Conservation (phyloP, 2,329 filamentous ascomycete species). For the Claviceps pusilla region DNA sequence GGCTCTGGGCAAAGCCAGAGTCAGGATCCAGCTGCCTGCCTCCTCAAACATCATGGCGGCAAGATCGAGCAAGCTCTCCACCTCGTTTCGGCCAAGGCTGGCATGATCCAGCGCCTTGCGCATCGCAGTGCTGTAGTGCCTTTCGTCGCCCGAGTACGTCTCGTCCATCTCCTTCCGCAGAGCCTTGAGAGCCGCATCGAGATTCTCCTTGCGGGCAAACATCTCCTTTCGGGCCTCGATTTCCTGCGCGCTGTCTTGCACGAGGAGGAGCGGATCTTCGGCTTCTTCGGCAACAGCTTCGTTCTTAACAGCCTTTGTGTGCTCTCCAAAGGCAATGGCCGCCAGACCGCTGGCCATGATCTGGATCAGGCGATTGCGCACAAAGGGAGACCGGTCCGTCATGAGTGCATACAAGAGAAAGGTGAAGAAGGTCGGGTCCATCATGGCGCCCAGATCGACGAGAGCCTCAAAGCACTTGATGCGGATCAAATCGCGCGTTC, state of each 20-base stretch:
- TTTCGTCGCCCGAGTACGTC: constrained; percentile 22
- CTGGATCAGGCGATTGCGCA: constrained; percentile 45
- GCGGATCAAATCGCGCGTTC: constrained; percentile 45
- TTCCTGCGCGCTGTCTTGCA: constrained; percentile 28
- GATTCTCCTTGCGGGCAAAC: constrained; percentile 50
- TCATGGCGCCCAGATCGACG: constrained; percentile 46
- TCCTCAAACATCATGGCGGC: constrained; percentile 33
- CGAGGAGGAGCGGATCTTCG: constrained; percentile 22
- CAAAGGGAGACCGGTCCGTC: constrained; percentile 48
- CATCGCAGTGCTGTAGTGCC: constrained; percentile 26
- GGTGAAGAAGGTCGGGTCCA: constrained; percentile 37
- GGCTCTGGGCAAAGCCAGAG: constrained; percentile 25
- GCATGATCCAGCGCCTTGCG: constrained; percentile 27
- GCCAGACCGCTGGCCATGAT: constrained; percentile 45
- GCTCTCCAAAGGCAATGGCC: constrained; percentile 48
- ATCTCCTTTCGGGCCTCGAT: constrained; percentile 46
- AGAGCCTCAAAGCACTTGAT: constrained; percentile 52
- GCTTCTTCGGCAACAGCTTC: constrained; percentile 22
- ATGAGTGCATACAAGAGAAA: constrained; percentile 44
- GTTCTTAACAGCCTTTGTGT: constrained; percentile 29
- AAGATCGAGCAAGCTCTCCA: constrained; percentile 28
- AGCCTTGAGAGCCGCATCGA: constrained; percentile 37
- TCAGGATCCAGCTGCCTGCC: constrained; percentile 26
- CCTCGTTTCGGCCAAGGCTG: constrained; percentile 24
- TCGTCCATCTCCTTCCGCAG: constrained; percentile 29